Percentiles rank a stretch among this genome's conserved stretches.
phyloP scores from a whole-genome alignment of 2,329 filamentous ascomycete genomes.

The Ophiognomonia clavigignenti-juglandacearum region DNA sequence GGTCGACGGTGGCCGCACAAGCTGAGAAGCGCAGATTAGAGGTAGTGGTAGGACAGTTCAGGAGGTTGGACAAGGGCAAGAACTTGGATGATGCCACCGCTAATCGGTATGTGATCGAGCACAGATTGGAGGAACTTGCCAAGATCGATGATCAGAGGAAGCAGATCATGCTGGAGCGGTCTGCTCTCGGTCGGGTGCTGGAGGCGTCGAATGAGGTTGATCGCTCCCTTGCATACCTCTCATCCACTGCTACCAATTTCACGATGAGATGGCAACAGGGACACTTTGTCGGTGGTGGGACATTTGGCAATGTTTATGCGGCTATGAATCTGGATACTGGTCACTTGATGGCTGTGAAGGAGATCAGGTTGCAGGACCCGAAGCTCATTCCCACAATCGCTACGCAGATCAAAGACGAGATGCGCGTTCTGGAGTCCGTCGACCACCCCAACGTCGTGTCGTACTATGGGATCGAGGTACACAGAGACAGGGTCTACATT shows the following conservation, averaged over 20 bases:
- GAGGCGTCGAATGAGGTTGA: slow-evolving; percentile 96
- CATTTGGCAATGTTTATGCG: slow-evolving; percentile 95
- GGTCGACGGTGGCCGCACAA: slow-evolving; percentile 88
- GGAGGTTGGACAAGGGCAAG: slow-evolving; percentile 71
- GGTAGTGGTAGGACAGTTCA: slow-evolving; percentile 69
- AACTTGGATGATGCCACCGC: slow-evolving; percentile 82
- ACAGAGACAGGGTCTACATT: slow-evolving; percentile 98
- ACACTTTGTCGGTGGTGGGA: slow-evolving; percentile 95
- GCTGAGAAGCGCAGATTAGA: slow-evolving; percentile 88
- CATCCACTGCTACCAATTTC: slow-evolving; percentile 90
- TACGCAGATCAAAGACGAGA: slow-evolving; percentile 91
- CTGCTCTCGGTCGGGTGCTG: slow-evolving; percentile 82
- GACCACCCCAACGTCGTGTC: slow-evolving; percentile 98
- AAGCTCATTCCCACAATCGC: slow-evolving; percentile 93
- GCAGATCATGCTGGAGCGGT: slow-evolving; percentile 77
- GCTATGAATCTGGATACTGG: slow-evolving; percentile 96
- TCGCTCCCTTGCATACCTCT: slow-evolving; percentile 87
- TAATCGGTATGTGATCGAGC: slow-evolving; percentile 65
- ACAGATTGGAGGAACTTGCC: slow-evolving; percentile 67
- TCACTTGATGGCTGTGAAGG: slow-evolving; percentile 96
- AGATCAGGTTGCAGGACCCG: slow-evolving; percentile 94
- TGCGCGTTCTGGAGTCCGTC: slow-evolving; percentile 90
- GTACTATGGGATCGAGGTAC: slow-evolving; percentile 96
- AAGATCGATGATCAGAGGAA: slow-evolving; percentile 75
- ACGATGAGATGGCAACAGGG: slow-evolving; percentile 97